These are phyloP conservation scores for Jacaranda mimosifolia DNA, from an alignment of 257 asterid species.

Conservation along the genomic window DNA sequence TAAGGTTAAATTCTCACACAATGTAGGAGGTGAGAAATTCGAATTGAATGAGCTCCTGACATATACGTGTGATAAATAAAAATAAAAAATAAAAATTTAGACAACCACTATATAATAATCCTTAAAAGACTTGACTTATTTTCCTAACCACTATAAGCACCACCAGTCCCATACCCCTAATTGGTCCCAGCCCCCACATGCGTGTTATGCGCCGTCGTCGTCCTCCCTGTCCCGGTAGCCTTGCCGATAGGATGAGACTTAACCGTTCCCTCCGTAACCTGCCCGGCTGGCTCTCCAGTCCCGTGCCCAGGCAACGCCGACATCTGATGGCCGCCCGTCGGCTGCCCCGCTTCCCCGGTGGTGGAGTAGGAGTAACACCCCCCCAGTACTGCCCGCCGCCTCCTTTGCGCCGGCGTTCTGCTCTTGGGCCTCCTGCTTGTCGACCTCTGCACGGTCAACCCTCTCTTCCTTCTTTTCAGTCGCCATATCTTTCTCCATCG, in stretches of 20 bases:
- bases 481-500: constrained; percentile 51
- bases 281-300: constrained; percentile 53
- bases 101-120: too few relatives aligned
- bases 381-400: constrained; percentile 23
- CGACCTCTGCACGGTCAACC: constrained; percentile 43
- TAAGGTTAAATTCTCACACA: too few relatives aligned
- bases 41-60: too few relatives aligned
- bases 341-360: constrained; percentile 40
- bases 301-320: constrained; percentile 59
- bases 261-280: constrained; percentile 44
- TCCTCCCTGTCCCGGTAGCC: constrained; percentile 47
- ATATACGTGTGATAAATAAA: too few relatives aligned
- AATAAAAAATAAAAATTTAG: too few relatives aligned
- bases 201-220: constrained; percentile 43
- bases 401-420: constrained; percentile 33
- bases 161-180: constrained; percentile 48
- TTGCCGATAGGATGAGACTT: constrained; percentile 50
- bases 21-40: too few relatives aligned
- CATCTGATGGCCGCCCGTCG: constrained; percentile 49
- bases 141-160: constrained; percentile 36
- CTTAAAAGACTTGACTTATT: too few relatives aligned
- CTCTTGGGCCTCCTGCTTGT: constrained; percentile 41
- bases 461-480: constrained; percentile 50
- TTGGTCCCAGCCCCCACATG: constrained; percentile 39
- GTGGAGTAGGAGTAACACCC: constrained; percentile 46